phyloP scores from a whole-genome alignment of 2,329 filamentous ascomycete species.

The Beauveria asiatica region DNA sequence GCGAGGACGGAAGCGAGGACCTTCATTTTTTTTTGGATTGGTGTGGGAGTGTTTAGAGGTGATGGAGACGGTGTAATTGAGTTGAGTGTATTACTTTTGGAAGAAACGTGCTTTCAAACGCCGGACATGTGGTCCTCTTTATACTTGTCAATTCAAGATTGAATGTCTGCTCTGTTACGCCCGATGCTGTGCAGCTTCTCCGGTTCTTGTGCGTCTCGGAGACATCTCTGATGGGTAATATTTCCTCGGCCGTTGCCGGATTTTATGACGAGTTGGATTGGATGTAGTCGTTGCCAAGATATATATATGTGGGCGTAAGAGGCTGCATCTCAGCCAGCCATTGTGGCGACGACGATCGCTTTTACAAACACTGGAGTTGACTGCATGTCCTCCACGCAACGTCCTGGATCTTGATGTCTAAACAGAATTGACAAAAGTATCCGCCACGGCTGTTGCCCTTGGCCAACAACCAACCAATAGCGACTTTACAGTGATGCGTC shows the following conservation, averaged over 20 bases:
- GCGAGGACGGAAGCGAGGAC: not conserved
- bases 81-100: not conserved
- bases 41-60: not conserved
- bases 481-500: no score
- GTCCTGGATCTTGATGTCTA: no score
- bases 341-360: not conserved
- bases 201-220: not conserved
- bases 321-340: not conserved
- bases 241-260: not conserved
- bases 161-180: not conserved
- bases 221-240: not conserved
- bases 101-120: not conserved
- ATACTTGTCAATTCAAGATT: not conserved
- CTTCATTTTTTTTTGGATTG: not conserved
- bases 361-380: not conserved
- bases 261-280: not conserved
- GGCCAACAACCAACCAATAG: no score
- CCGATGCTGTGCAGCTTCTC: not conserved
- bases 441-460: no score
- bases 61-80: not conserved
- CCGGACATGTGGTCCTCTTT: not conserved
- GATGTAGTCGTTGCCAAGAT: not conserved
- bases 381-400: not conserved
- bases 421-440: no score
- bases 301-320: not conserved